Percentiles rank a stretch among this genome's conserved stretches.
Evolutionary conservation across 345 rosid species (phyloP).

Genomic region (Heritiera littoralis): DNA sequence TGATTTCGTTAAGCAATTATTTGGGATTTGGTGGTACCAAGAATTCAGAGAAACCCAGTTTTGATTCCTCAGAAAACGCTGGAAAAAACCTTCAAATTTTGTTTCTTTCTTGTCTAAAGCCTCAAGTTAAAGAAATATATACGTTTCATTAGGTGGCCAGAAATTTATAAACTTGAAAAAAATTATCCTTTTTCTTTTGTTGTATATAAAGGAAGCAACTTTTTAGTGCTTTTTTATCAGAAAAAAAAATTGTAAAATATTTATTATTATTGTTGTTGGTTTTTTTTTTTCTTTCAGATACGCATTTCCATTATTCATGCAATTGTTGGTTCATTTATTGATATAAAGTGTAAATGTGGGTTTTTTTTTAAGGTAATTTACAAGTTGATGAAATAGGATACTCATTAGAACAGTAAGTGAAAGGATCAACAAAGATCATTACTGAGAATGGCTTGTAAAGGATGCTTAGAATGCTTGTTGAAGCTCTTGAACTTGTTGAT

Average conservation of each 20-base stretch:
- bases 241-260: neutral
- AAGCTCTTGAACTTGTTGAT: conserved; percentile 82
- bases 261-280: neutral
- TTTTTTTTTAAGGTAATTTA: conserved; percentile 31
- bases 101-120: neutral
- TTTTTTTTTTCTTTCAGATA: neutral
- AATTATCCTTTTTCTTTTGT: neutral
- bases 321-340: conserved; percentile 3
- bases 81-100: neutral
- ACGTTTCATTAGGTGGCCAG: neutral
- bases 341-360: conserved; percentile 16
- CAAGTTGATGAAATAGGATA: conserved; percentile 35
- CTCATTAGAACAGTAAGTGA: conserved; percentile 12
- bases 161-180: neutral
- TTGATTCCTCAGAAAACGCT: conserved; percentile 18
- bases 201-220: neutral
- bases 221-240: neutral
- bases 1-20: neutral
- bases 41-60: neutral
- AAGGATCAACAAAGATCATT: conserved; percentile 18
- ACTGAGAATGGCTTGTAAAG: conserved; percentile 72
- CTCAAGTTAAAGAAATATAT: neutral
- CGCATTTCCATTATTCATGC: neutral
- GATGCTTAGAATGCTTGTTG: conserved; percentile 74
- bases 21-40: neutral